Evolutionary conservation across 495 filamentous ascomycete genomes (phyloP).

Genomic region (Hypoxylon crocopeplum): DNA sequence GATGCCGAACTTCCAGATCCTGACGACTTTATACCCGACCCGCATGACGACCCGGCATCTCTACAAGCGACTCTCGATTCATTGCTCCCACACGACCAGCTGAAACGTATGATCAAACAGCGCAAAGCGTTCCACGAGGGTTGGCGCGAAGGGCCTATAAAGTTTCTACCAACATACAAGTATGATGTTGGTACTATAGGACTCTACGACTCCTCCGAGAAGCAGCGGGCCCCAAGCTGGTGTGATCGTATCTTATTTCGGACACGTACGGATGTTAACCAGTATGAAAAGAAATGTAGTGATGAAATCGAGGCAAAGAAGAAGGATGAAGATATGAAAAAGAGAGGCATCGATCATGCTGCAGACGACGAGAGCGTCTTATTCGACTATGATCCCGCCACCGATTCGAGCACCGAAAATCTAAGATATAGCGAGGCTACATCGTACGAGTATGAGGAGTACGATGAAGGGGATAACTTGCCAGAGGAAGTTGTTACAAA

Average conservation of each 20-base stretch:
- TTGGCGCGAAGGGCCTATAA: slow-evolving; percentile 88
- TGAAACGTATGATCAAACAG: slow-evolving; percentile 73
- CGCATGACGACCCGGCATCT: slow-evolving; percentile 59
- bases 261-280: slow-evolving; percentile 70
- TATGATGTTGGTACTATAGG: slow-evolving; percentile 96
- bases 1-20: slow-evolving; percentile 55
- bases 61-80: slow-evolving; percentile 86
- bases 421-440: slow-evolving; percentile 44
- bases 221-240: slow-evolving; percentile 91
- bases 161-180: slow-evolving; percentile 92
- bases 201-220: slow-evolving; percentile 93
- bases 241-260: slow-evolving; percentile 96
- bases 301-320: slow-evolving; percentile 72
- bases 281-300: slow-evolving; percentile 70
- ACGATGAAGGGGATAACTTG: slow-evolving; percentile 57
- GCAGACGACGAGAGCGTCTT: slow-evolving; percentile 82
- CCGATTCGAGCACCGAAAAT: slow-evolving; percentile 60
- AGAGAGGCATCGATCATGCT: slow-evolving; percentile 74
- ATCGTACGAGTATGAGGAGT: slow-evolving; percentile 65
- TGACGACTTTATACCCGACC: slow-evolving; percentile 61
- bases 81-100: slow-evolving; percentile 88
- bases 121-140: slow-evolving; percentile 86
- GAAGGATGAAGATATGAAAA: slow-evolving; percentile 84
- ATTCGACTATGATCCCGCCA: slow-evolving; percentile 88
- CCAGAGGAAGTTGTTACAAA: slow-evolving; percentile 55